These are phyloP conservation scores for Calophaca sinica DNA, from an alignment of 306 rosid species.

Conservation along the genomic window DNA sequence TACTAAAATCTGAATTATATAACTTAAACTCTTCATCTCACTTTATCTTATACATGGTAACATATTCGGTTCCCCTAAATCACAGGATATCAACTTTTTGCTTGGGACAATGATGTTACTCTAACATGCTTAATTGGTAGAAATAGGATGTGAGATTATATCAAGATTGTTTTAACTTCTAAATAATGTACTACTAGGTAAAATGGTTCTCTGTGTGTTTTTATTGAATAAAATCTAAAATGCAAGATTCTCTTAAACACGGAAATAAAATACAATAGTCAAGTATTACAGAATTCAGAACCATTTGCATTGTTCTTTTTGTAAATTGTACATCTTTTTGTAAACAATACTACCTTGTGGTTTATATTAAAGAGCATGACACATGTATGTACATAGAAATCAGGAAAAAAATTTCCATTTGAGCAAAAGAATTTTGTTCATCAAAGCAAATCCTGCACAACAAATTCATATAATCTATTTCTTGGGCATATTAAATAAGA, in stretches of 20 bases:
- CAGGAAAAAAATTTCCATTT: conserved; percentile 44
- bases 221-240: conserved; percentile 10
- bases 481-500: conserved; percentile 40
- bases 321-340: conserved; percentile 30
- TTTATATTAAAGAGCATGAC: conserved; percentile 49
- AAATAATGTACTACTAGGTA: conserved; percentile 1
- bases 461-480: conserved; percentile 55
- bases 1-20: background rate
- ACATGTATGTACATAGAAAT: conserved; percentile 52
- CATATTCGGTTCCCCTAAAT: background rate
- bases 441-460: conserved; percentile 57
- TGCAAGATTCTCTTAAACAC: conserved; percentile 4
- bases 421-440: conserved; percentile 65
- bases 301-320: conserved; percentile 34
- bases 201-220: conserved; percentile 21
- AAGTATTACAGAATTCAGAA: conserved; percentile 41
- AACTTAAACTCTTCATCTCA: conserved; percentile 21
- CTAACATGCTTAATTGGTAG: background rate
- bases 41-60: background rate
- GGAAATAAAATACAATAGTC: conserved; percentile 29
- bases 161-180: conserved; percentile 11
- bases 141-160: background rate
- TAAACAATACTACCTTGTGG: conserved; percentile 46
- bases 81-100: conserved; percentile 2
- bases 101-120: background rate